A percentile compares a stretch with the other conserved stretches of the same genome.
These are phyloP conservation scores for Malus orientalis DNA, from an alignment of 306 rosid species.

Conservation along the genomic window DNA sequence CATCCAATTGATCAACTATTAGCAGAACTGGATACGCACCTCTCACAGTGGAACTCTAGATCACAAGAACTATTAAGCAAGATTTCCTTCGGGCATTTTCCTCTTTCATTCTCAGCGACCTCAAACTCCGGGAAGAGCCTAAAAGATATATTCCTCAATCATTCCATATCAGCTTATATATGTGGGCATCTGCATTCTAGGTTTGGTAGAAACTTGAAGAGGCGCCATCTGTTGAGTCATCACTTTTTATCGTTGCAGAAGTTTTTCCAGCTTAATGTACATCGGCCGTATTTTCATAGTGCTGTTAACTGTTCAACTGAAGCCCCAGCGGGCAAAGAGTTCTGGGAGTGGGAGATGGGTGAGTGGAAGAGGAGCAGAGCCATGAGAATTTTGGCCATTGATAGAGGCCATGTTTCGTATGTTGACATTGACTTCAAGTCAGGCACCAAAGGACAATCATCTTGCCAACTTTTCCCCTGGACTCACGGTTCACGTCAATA, in stretches of 20 bases:
- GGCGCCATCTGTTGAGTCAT: constrained; percentile 55
- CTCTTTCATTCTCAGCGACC: constrained; percentile 73
- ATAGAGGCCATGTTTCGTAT: constrained; percentile 65
- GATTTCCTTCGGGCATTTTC: constrained; percentile 90
- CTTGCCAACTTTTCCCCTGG: constrained; percentile 89
- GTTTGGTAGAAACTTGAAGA: constrained; percentile 82
- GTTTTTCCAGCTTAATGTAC: constrained; percentile 57
- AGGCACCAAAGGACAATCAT: constrained; percentile 46
- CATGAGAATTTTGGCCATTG: constrained; percentile 80
- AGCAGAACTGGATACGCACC: constrained; percentile 60
- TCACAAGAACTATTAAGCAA: constrained; percentile 56
- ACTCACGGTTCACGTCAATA: constrained; percentile 73
- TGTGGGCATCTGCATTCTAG: constrained; percentile 89
- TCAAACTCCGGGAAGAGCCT: constrained; percentile 69
- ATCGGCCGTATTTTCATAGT: constrained; percentile 33
- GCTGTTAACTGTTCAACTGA: constrained; percentile 51
- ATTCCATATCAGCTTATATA: constrained; percentile 77
- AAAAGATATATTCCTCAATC: constrained; percentile 66
- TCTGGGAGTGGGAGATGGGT: constrained; percentile 99
- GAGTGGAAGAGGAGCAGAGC: constrained; percentile 88
- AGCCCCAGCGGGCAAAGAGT: constrained; percentile 43
- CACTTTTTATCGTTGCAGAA: constrained; percentile 32
- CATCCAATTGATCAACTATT: constrained; percentile 80
- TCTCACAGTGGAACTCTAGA: constrained; percentile 74
- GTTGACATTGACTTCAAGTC: constrained; percentile 66